Base-by-base conservation (phyloP, 495 filamentous ascomycete species). In the Polyplosphaeria fusca region DNA sequence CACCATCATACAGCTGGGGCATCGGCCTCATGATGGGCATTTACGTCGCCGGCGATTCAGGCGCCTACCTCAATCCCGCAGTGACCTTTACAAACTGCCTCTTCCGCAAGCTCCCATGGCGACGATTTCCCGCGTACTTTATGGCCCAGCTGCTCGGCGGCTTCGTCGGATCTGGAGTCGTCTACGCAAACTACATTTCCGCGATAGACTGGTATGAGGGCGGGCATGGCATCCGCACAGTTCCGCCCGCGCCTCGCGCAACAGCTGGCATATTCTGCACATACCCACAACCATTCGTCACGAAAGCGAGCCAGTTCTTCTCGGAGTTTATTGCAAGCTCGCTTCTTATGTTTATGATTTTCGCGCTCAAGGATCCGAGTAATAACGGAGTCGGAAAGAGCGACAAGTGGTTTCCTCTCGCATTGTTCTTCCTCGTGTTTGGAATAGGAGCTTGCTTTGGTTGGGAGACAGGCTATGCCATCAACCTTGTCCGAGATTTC, bases 401-500 rank as follows among this genome's bases (percentile, higher is more conserved):
- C 72, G 78, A 2, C 53, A 70, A 14, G 49, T 82, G 60, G 25
- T 74, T 76, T 3, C 82, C 83, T 0, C 68, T 87, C 11, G 76
- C 65, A 0, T 69, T 86, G 3, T 82, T 86, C 67, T 86, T 86
- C 61, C 67, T 84, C 16, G 76, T 86, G 37, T 85, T 95, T 64
- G 82, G 82, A 2, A 76, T 86, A 20, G 83, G 82, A 16, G 80
- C 82, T 40, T 84, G 82, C 61, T 86, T 84, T 68, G 84, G 84
- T 25, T 86, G 79, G 77, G 81, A 86, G 64, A 86, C 83, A 3
- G 83, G 83, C 1, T 86, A 84, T 68, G 82, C 84, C 4, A 83
- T 86, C 30, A 86, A 86, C 60, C 68, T 83, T 19, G 84, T 83
- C 1, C 66, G 84, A 45, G 84, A 87, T 52, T 86, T 86, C 70